A percentile compares a stretch with the other conserved stretches of the same genome.
Conservation (phyloP, 73 alveolate species). For the Blepharisma stoltei region DNA sequence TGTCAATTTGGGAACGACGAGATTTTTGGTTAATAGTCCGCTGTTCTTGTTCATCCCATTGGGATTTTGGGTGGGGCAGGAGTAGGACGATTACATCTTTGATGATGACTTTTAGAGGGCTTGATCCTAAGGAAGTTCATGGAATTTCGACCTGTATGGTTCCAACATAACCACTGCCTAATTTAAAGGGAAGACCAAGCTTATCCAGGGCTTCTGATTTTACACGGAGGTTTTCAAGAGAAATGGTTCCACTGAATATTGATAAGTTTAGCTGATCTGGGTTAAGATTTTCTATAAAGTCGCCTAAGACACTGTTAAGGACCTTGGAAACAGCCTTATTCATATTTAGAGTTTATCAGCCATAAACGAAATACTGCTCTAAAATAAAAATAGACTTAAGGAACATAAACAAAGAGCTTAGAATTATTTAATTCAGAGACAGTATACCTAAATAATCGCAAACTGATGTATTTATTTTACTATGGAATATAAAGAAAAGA, state of each 20-base stretch:
- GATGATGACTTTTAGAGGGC: constrained; percentile 14
- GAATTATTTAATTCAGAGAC: too few relatives aligned
- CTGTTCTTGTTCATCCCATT: not conserved
- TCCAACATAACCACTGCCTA: constrained; percentile 15
- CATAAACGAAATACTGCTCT: too few relatives aligned
- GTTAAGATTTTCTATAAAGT: constrained; percentile 25
- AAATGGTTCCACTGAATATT: constrained; percentile 20
- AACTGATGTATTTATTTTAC: too few relatives aligned
- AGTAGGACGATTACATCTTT: not conserved
- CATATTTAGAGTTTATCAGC: not conserved
- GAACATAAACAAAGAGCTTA: too few relatives aligned
- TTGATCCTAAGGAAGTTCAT: constrained; percentile 15
- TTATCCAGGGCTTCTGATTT: constrained; percentile 12
- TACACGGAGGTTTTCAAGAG: constrained; percentile 12
- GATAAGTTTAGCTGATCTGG: constrained; percentile 28
- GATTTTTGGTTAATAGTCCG: not conserved
- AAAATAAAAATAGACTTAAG: too few relatives aligned
- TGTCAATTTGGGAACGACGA: not conserved
- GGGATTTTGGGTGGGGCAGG: constrained; percentile 17
- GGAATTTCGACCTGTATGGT: constrained; percentile 13
- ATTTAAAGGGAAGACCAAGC: constrained; percentile 23
- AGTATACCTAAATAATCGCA: too few relatives aligned
- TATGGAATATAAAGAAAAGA: too few relatives aligned
- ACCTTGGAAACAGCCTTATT: constrained; percentile 27
- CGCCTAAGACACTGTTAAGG: constrained; percentile 19